Percentiles rank a stretch among this genome's conserved stretches.
Conservation (phyloP, 441 rosid genomes). For the Erodium trifolium region DNA sequence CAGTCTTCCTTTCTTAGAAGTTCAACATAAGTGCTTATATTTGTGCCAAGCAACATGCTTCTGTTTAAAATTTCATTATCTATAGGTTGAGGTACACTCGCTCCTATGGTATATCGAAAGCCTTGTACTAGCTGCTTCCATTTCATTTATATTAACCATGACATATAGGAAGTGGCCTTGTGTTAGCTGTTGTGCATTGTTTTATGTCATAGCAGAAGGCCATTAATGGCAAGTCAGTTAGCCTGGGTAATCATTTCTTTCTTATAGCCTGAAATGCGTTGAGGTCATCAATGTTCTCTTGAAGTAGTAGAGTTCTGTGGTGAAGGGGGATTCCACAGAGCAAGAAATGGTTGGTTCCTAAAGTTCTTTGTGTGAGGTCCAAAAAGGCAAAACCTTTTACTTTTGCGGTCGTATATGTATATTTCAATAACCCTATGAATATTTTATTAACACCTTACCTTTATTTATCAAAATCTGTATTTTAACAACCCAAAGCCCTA, state of each 20-base stretch:
- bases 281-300: too few species aligned
- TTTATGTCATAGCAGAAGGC: neutral
- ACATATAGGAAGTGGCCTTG: neutral
- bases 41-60: neutral
- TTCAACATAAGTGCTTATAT: constrained; percentile 1
- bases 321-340: too few species aligned
- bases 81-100: neutral
- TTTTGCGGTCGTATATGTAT: too few species aligned
- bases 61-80: neutral
- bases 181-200: neutral
- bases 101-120: constrained; percentile 1
- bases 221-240: neutral
- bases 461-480: too few species aligned
- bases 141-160: neutral
- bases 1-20: constrained; percentile 17
- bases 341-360: too few species aligned
- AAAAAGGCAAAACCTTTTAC: too few species aligned
- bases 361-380: too few species aligned
- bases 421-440: too few species aligned
- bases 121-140: neutral
- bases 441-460: too few species aligned
- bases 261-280: too few species aligned
- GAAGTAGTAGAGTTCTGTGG: too few species aligned
- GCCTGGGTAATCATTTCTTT: neutral
- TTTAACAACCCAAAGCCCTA: too few species aligned